A percentile compares a stretch with the other conserved stretches of the same genome.
phyloP scores from a whole-genome alignment of 2,329 filamentous ascomycete genomes.

The Alternaria conjuncta region DNA sequence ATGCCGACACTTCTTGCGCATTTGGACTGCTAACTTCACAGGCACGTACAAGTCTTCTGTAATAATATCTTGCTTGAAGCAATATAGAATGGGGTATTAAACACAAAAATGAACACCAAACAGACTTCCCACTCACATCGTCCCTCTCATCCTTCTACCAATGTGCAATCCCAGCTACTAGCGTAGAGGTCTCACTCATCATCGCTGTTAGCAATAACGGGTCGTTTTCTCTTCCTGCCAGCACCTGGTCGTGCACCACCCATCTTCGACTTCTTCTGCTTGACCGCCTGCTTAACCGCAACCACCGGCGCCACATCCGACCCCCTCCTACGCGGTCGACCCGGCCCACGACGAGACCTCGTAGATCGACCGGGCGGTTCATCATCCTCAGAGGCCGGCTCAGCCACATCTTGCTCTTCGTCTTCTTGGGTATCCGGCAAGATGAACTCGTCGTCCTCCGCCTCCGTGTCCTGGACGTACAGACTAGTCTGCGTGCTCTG shows the following conservation, averaged over 20 bases:
- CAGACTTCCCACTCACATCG: not conserved
- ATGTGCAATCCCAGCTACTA: not conserved
- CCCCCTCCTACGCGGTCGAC: not conserved
- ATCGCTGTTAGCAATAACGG: slow-evolving; percentile 18
- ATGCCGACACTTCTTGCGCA: not conserved
- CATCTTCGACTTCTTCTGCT: slow-evolving; percentile 6
- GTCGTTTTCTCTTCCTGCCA: slow-evolving; percentile 22
- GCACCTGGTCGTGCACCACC: slow-evolving; percentile 11
- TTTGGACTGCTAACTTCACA: not conserved
- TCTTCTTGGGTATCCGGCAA: slow-evolving; percentile 1
- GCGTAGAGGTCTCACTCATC: slow-evolving; percentile 12
- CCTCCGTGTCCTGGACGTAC: slow-evolving; percentile 19
- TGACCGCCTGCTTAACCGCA: not conserved
- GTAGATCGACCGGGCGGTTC: not conserved
- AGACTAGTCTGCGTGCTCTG: slow-evolving; percentile 1
- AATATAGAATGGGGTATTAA: not conserved
- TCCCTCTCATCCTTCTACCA: not conserved
- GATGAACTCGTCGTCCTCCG: slow-evolving; percentile 12
- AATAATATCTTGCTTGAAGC: not conserved
- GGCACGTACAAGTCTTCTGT: not conserved
- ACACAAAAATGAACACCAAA: not conserved
- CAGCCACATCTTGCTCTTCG: not conserved
- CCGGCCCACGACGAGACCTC: not conserved
- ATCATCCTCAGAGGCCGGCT: not conserved
- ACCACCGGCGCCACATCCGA: slow-evolving; percentile 7